These are phyloP conservation scores for Lachnum nothofagi DNA, from an alignment of 2,329 filamentous ascomycete genomes.

Conservation along the genomic window DNA sequence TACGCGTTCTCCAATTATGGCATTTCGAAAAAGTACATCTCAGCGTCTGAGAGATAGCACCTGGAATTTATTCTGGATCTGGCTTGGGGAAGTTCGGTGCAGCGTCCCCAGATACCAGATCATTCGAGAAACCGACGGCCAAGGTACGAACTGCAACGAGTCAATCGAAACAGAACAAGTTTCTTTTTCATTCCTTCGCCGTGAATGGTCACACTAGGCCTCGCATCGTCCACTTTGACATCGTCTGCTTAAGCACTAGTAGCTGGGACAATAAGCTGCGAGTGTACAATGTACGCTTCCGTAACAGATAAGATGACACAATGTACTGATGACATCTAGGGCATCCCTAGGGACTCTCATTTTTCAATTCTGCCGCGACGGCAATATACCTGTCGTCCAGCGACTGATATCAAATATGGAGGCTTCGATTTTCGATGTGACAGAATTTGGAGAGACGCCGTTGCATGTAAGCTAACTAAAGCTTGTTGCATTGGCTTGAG, in stretches of 20 bases:
- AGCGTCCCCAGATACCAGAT: neutral
- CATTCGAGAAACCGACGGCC: neutral
- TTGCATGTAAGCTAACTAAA: neutral
- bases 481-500: neutral
- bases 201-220: neutral
- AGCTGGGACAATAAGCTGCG: constrained; percentile 4
- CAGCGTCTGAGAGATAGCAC: neutral
- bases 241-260: neutral
- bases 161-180: neutral
- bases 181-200: constrained; percentile 2
- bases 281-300: neutral
- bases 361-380: constrained; percentile 11
- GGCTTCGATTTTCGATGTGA: constrained; percentile 5
- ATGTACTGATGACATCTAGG: neutral
- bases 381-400: constrained; percentile 4
- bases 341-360: constrained; percentile 7
- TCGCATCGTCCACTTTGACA: neutral
- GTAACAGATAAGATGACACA: neutral
- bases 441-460: neutral
- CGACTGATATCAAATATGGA: constrained; percentile 1
- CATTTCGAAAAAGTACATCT: neutral
- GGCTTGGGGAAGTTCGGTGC: neutral
- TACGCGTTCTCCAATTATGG: neutral
- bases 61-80: neutral
- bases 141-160: neutral